Conservation (phyloP, 768 basidiomycete genomes). For the Mrakia blollopis region DNA sequence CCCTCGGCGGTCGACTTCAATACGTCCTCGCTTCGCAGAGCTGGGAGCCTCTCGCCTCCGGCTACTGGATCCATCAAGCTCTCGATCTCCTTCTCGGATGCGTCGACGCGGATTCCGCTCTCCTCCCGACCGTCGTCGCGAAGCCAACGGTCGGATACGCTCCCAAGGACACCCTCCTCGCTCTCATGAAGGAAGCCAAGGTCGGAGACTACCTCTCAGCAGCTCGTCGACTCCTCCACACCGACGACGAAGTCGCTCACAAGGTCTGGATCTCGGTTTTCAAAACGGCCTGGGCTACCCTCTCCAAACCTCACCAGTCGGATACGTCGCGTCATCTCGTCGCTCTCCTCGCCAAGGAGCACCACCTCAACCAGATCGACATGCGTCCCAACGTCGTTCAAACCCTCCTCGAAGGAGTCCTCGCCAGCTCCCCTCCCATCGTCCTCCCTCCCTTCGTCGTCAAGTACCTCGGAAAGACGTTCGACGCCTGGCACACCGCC, state of each 20-base stretch:
- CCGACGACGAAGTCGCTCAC: slow-evolving; percentile 71
- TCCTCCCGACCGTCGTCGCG: slow-evolving; percentile 34
- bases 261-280: slow-evolving; percentile 84
- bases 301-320: slow-evolving; percentile 78
- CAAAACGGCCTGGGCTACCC: slow-evolving; percentile 74
- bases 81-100: slow-evolving; percentile 81
- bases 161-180: slow-evolving; percentile 25
- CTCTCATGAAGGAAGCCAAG: slow-evolving; percentile 19
- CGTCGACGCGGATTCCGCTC: slow-evolving; percentile 46
- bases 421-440: slow-evolving; percentile 80
- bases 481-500: slow-evolving; percentile 88
- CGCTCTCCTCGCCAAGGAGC: slow-evolving; percentile 83
- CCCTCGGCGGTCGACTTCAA: slow-evolving; percentile 71
- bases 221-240: slow-evolving; percentile 73
- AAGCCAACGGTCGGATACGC: neutral
- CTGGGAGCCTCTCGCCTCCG: slow-evolving; percentile 88
- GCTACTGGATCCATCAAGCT: slow-evolving; percentile 91
- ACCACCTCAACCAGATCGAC: slow-evolving; percentile 82
- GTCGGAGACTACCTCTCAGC: slow-evolving; percentile 61
- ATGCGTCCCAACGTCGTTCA: slow-evolving; percentile 87
- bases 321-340: slow-evolving; percentile 87
- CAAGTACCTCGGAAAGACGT: slow-evolving; percentile 94
- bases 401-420: slow-evolving; percentile 75
- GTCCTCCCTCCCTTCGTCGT: slow-evolving; percentile 87
- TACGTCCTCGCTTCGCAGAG: slow-evolving; percentile 89